These are phyloP conservation scores for Colletotrichum echinochloae DNA, from an alignment of 2,329 filamentous ascomycete species.

Conservation along the genomic window DNA sequence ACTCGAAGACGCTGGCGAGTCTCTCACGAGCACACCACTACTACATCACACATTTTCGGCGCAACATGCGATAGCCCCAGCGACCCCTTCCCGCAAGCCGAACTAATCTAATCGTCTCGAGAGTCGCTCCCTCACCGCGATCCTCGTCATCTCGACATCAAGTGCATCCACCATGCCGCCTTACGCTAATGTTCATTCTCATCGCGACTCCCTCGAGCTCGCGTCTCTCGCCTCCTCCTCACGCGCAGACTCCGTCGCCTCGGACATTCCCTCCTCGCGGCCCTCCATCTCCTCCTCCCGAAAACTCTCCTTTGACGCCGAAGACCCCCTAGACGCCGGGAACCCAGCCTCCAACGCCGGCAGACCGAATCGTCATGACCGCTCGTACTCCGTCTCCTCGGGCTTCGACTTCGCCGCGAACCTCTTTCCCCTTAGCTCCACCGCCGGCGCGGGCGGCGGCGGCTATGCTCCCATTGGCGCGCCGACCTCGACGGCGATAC, in stretches of 20 bases:
- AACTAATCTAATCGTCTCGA: slow-evolving; percentile 22
- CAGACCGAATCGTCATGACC: slow-evolving; percentile 61
- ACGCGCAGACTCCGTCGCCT: slow-evolving; percentile 68
- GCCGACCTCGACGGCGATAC: slow-evolving; percentile 57
- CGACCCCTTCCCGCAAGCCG: slow-evolving; percentile 7
- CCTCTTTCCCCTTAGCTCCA: slow-evolving; percentile 91
- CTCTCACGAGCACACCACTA: background rate
- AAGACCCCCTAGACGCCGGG: slow-evolving; percentile 79
- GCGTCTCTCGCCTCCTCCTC: slow-evolving; percentile 93
- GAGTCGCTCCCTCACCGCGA: slow-evolving; percentile 24
- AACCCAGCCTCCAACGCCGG: slow-evolving; percentile 61
- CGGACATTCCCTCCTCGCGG: slow-evolving; percentile 76
- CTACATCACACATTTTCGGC: slow-evolving; percentile 1
- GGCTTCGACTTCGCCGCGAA: slow-evolving; percentile 96
- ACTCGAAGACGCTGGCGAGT: background rate
- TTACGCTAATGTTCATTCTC: slow-evolving; percentile 57
- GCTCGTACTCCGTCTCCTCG: slow-evolving; percentile 90
- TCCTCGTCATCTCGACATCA: slow-evolving; percentile 21
- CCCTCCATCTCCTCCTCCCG: slow-evolving; percentile 95
- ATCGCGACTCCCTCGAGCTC: slow-evolving; percentile 93
- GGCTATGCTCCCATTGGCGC: slow-evolving; percentile 90
- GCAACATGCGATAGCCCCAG: slow-evolving; percentile 38
- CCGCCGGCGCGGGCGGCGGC: slow-evolving; percentile 71
- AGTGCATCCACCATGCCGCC: slow-evolving; percentile 46
- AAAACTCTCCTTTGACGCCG: slow-evolving; percentile 86